Percentiles rank a stretch among this genome's conserved stretches.
phyloP scores from a whole-genome alignment of 371 early-diverging fungal genomes.

The Mortierella sp. region DNA sequence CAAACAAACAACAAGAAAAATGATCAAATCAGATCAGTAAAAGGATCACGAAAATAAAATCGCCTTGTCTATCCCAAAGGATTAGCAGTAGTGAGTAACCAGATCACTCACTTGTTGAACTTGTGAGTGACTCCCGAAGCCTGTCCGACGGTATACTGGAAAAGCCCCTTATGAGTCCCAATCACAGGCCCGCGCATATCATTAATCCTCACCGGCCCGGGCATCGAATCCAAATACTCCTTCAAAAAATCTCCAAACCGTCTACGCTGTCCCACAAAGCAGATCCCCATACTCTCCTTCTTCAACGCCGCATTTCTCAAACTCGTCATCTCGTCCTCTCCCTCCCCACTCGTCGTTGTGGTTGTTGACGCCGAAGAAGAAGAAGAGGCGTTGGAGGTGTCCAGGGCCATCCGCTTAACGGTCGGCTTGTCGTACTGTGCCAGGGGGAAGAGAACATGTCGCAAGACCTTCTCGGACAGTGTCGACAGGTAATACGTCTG shows the following conservation, averaged over 20 bases:
- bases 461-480: slow-evolving; percentile 64
- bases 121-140: slow-evolving; percentile 72
- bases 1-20: slow-evolving; percentile 3
- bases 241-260: slow-evolving; percentile 85
- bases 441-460: slow-evolving; percentile 86
- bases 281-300: slow-evolving; percentile 96
- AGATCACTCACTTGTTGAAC: slow-evolving; percentile 60
- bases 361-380: not conserved
- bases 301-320: slow-evolving; percentile 72
- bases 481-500: slow-evolving; percentile 94
- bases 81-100: not conserved
- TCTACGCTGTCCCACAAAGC: slow-evolving; percentile 91
- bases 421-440: slow-evolving; percentile 80
- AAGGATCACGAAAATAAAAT: no score
- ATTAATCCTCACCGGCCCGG: slow-evolving; percentile 72
- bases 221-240: slow-evolving; percentile 69
- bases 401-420: slow-evolving; percentile 79
- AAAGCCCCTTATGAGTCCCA: slow-evolving; percentile 79
- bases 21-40: not conserved
- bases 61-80: not conserved
- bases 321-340: not conserved
- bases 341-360: no score
- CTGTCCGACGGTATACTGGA: slow-evolving; percentile 83
- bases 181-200: slow-evolving; percentile 69
- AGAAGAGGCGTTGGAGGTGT: not conserved